Evolutionary conservation across 192 early-diverging fungal genomes (phyloP).

Genomic region (Linnemannia elongata): DNA sequence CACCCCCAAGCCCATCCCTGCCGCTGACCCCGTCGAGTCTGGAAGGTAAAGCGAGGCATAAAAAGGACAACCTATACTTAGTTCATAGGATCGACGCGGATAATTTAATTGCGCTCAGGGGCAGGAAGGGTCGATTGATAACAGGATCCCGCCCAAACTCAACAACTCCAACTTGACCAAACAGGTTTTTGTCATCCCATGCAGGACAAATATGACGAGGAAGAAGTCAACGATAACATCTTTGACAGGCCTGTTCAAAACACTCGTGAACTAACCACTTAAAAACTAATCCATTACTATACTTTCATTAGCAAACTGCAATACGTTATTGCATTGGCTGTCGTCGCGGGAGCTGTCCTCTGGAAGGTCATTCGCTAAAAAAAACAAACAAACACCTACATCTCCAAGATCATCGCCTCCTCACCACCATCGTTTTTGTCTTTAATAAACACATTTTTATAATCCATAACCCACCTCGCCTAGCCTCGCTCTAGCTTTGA

Average conservation of each 20-base stretch:
- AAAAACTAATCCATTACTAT: neutral
- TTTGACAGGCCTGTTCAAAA: neutral
- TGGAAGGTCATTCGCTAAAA: slow-evolving; percentile 39
- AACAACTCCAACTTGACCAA: too few relatives aligned
- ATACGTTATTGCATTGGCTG: slow-evolving; percentile 40
- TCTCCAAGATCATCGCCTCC: neutral
- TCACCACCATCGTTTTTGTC: neutral
- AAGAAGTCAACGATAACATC: neutral
- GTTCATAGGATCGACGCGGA: neutral
- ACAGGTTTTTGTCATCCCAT: too few relatives aligned
- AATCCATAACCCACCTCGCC: neutral
- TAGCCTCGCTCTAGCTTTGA: neutral
- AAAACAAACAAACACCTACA: neutral
- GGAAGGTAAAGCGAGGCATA: slow-evolving; percentile 20
- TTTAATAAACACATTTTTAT: neutral
- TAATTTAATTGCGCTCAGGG: neutral
- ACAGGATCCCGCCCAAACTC: too few relatives aligned
- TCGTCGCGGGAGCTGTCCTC: slow-evolving; percentile 44
- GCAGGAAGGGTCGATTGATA: neutral
- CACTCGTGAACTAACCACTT: neutral
- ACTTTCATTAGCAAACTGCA: slow-evolving; percentile 14
- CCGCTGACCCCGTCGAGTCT: slow-evolving; percentile 28
- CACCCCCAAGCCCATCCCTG: slow-evolving; percentile 49
- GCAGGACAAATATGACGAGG: too few relatives aligned
- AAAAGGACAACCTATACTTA: too few relatives aligned